Percentiles rank a stretch among this genome's conserved stretches.
phyloP scores from a whole-genome alignment of 805 yeast species.

The Candida patagonica region DNA sequence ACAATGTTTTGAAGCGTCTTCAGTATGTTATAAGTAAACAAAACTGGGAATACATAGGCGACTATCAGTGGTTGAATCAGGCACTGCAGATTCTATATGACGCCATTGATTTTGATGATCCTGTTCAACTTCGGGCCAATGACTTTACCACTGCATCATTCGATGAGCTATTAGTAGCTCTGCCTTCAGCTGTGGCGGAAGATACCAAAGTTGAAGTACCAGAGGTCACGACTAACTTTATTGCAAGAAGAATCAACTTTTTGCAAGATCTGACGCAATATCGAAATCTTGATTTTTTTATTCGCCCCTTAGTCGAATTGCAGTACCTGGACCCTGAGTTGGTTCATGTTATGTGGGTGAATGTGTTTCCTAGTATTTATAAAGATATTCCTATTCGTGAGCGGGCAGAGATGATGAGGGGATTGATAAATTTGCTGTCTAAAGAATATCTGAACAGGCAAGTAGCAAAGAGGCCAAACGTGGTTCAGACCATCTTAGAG shows the following conservation, averaged over 20 bases:
- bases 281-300: slow-evolving; percentile 48
- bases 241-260: slow-evolving; percentile 26
- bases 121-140: slow-evolving; percentile 36
- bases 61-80: slow-evolving; percentile 90
- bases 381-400: slow-evolving; percentile 68
- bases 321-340: slow-evolving; percentile 75
- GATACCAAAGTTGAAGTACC: slow-evolving; percentile 20
- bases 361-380: slow-evolving; percentile 74
- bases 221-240: slow-evolving; percentile 21
- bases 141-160: slow-evolving; percentile 30
- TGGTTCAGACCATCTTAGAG: slow-evolving; percentile 71
- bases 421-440: slow-evolving; percentile 67
- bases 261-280: slow-evolving; percentile 25
- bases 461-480: slow-evolving; percentile 77
- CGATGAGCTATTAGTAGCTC: slow-evolving; percentile 8
- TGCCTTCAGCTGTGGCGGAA: slow-evolving; percentile 1
- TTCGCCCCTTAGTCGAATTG: slow-evolving; percentile 67
- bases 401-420: slow-evolving; percentile 73
- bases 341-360: slow-evolving; percentile 75
- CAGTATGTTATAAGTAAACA: slow-evolving; percentile 89
- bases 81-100: slow-evolving; percentile 82
- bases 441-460: slow-evolving; percentile 93
- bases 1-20: slow-evolving; percentile 66
- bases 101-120: slow-evolving; percentile 48
- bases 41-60: slow-evolving; percentile 93